Percentiles rank a stretch among this genome's conserved stretches.
These are phyloP conservation scores for Jamesozyma jinghongensis DNA, from an alignment of 805 yeast species.

Conservation along the genomic window DNA sequence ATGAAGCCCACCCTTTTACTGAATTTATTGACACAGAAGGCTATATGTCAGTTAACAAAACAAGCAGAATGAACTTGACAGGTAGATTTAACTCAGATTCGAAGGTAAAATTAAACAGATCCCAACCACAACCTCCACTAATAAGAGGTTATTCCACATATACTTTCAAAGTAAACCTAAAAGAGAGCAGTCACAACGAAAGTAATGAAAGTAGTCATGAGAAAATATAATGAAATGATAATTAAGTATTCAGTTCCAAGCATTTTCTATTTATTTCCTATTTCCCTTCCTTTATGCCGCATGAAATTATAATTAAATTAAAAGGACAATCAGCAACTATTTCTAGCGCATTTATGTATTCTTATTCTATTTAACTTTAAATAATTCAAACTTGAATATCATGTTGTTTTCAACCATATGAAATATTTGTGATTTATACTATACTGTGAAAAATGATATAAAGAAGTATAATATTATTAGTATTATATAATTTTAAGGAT, in stretches of 20 bases:
- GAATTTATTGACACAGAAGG: too few relatives aligned
- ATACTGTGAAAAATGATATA: too few relatives aligned
- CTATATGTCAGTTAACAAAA: neutral
- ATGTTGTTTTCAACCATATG: too few relatives aligned
- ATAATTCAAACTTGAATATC: too few relatives aligned
- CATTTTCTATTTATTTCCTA: too few relatives aligned
- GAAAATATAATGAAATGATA: neutral
- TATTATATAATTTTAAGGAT: neutral
- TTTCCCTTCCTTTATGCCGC: too few relatives aligned
- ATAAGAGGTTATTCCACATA: slow-evolving; percentile 14
- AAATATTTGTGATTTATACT: too few relatives aligned
- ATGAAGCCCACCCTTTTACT: too few relatives aligned
- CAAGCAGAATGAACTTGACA: neutral
- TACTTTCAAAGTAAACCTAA: slow-evolving; percentile 18
- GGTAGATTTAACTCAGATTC: slow-evolving; percentile 10
- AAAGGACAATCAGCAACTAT: too few relatives aligned
- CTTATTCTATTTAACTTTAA: too few relatives aligned
- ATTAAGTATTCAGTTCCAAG: neutral
- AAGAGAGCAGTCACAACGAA: slow-evolving; percentile 3
- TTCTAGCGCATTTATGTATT: too few relatives aligned
- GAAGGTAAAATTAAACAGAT: slow-evolving; percentile 8
- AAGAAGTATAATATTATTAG: neutral
- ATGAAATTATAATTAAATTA: too few relatives aligned
- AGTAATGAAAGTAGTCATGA: neutral
- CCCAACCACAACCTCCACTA: slow-evolving; percentile 6